Evolutionary conservation across 768 basidiomycete species (phyloP), one percentile per base, ranked within the genome.

Genomic region (Gymnopilus dilepis): DNA sequence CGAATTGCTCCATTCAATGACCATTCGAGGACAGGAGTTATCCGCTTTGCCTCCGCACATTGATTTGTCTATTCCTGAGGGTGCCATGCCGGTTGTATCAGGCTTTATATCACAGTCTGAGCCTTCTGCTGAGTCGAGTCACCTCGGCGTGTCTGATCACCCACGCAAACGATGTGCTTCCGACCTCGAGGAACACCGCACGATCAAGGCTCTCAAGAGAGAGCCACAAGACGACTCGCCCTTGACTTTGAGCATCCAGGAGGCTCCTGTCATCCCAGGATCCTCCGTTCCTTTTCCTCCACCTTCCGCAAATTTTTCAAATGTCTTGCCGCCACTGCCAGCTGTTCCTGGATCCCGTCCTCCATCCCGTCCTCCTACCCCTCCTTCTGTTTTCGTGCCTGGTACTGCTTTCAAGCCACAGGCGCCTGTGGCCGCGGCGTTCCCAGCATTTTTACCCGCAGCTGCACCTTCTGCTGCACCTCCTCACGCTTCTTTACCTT

Each of bases 1-100:
- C 6, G 82, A 85, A 50, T 81, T 86, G 74, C 81, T 88, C 67
- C 75, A 81, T 9, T 63, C 77, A 72, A 70, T 77, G 64, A 75
- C 81, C 2, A 72, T 77, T 43, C 37, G 51, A 41, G 63, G 65
- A 19, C 60, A 62, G 22, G 65, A 69, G 30, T 24, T 52, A 31
- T 53, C 52, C 24, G 51, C 56, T 26, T 62, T 51, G 58, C 42
- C 41, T 53, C 19, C 31, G 28, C 53, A 38, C n/a, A 13, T 60
- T 37, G 51, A 54, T 42, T 38, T 68, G 28, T 30, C 59, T 51
- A 48, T 59, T 48, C 38, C 59, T 52, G 61, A 67, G 31, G 54
- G 55, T 54, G 40, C 64, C 26, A 58, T 48, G 34, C 59, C 63
- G 24, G 50, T 43, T 60, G 53, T 54, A 50, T 53, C 67, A 52